Conservation (phyloP, 768 basidiomycete genomes). For the Leucosporidium scottii region DNA sequence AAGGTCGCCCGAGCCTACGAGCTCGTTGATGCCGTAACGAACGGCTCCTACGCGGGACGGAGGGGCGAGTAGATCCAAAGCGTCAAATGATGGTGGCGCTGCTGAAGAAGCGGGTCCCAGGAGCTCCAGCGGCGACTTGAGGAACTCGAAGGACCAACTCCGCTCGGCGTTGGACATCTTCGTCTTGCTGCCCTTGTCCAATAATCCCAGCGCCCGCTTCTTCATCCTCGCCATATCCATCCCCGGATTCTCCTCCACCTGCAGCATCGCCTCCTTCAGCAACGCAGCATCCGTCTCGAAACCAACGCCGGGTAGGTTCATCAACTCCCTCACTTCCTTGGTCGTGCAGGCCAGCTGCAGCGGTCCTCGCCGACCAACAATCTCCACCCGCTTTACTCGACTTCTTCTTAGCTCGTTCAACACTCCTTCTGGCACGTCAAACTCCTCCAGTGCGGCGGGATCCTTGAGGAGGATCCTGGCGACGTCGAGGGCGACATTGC, state of each 20-base stretch:
- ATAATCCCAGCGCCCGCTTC: conserved; percentile 44
- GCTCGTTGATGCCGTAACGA: conserved; percentile 22
- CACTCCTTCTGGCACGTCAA: conserved; percentile 71
- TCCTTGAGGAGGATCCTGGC: conserved; percentile 80
- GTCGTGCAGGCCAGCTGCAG: conserved; percentile 82
- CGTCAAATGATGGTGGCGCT: not conserved
- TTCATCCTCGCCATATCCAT: conserved; percentile 41
- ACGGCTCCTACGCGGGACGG: conserved; percentile 5
- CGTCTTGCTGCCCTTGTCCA: conserved; percentile 39
- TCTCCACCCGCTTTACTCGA: conserved; percentile 65
- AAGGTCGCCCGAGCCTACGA: conserved; percentile 40
- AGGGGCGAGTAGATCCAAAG: not conserved
- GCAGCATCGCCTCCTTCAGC: conserved; percentile 36
- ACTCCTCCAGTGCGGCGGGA: conserved; percentile 55
- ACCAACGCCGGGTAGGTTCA: conserved; percentile 55
- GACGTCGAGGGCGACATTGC: conserved; percentile 88
- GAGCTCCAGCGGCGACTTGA: conserved; percentile 57
- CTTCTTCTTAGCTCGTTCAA: conserved; percentile 60
- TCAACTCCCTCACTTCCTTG: conserved; percentile 85
- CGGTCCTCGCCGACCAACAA: conserved; percentile 78
- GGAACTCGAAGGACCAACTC: conserved; percentile 77
- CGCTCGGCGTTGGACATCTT: conserved; percentile 59
- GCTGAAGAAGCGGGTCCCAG: conserved; percentile 6
- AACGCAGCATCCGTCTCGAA: conserved; percentile 46
- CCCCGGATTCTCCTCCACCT: conserved; percentile 27